Evolutionary conservation across 2,329 filamentous ascomycete genomes (phyloP).

Genomic region (Rhexocercosporidium sp.): DNA sequence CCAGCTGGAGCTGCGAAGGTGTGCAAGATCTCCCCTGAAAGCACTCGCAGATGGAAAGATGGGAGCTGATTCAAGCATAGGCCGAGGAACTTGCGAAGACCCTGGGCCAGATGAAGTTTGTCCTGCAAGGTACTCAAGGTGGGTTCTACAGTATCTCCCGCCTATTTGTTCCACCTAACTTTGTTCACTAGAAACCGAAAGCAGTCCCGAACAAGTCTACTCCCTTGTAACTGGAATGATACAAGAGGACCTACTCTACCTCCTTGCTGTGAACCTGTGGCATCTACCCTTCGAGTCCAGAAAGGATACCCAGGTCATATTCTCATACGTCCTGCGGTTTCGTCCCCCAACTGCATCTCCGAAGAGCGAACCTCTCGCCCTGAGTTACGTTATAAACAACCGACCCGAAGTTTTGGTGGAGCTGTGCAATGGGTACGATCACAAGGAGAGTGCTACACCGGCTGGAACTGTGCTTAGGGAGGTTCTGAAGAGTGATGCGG

Average conservation of each 20-base stretch:
- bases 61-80: slow-evolving; percentile 51
- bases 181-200: slow-evolving; percentile 73
- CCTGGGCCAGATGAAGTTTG: slow-evolving; percentile 87
- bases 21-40: slow-evolving; percentile 24
- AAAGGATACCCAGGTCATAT: slow-evolving; percentile 94
- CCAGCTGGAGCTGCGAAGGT: slow-evolving; percentile 61
- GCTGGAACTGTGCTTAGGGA: slow-evolving; percentile 90
- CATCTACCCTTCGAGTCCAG: slow-evolving; percentile 92
- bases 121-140: slow-evolving; percentile 94
- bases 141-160: slow-evolving; percentile 38
- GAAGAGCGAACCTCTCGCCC: slow-evolving; percentile 78
- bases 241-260: slow-evolving; percentile 85
- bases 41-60: slow-evolving; percentile 4
- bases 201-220: slow-evolving; percentile 84
- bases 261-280: slow-evolving; percentile 82
- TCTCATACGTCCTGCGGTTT: slow-evolving; percentile 93
- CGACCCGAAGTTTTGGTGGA: slow-evolving; percentile 87
- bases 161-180: slow-evolving; percentile 17
- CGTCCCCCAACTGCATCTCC: slow-evolving; percentile 71
- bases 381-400: slow-evolving; percentile 87
- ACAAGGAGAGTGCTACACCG: slow-evolving; percentile 88
- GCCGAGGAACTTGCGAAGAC: slow-evolving; percentile 87
- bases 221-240: slow-evolving; percentile 85
- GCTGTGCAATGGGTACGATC: slow-evolving; percentile 86
- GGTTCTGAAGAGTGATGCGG: slow-evolving; percentile 86